phyloP scores from a whole-genome alignment of 2,329 filamentous ascomycete species.

The Parafenestella ontariensis region DNA sequence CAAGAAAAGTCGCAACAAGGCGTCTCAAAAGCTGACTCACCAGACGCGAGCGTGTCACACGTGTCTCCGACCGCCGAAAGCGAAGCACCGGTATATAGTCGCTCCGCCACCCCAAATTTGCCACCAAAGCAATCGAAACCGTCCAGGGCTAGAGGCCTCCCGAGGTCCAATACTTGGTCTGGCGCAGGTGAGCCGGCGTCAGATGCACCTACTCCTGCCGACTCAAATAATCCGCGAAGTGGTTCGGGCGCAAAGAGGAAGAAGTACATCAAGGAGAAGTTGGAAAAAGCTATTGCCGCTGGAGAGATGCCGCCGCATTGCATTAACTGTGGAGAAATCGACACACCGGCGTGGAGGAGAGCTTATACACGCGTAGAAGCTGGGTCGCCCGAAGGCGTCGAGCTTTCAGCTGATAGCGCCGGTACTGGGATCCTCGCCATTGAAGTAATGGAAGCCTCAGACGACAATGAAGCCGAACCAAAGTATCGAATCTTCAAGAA shows the following conservation, averaged over 20 bases:
- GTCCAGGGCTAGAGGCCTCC: slow-evolving; percentile 37
- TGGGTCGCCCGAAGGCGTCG: slow-evolving; percentile 73
- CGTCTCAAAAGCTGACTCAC: slow-evolving; percentile 24
- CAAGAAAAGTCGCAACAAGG: slow-evolving; percentile 8
- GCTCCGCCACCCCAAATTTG: slow-evolving; percentile 32
- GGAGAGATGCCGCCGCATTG: slow-evolving; percentile 90
- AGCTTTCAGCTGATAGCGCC: slow-evolving; percentile 67
- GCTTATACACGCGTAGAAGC: slow-evolving; percentile 81
- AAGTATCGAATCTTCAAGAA: slow-evolving; percentile 83
- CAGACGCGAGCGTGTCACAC: slow-evolving; percentile 23
- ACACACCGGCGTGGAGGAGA: slow-evolving; percentile 95
- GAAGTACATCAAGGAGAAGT: slow-evolving; percentile 66
- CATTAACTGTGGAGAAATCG: slow-evolving; percentile 90
- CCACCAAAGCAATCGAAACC: slow-evolving; percentile 21
- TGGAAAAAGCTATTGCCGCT: slow-evolving; percentile 68
- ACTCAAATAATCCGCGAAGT: slow-evolving; percentile 45
- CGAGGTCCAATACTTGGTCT: slow-evolving; percentile 49
- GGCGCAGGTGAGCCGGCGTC: slow-evolving; percentile 43
- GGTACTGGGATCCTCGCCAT: slow-evolving; percentile 70
- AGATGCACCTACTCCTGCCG: slow-evolving; percentile 36
- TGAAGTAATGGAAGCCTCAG: slow-evolving; percentile 37
- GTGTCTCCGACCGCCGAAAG: slow-evolving; percentile 27
- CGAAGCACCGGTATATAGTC: slow-evolving; percentile 27
- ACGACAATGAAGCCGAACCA: slow-evolving; percentile 67
- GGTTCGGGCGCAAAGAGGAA: slow-evolving; percentile 68